These are phyloP conservation scores for Trichosporon asahii DNA, from an alignment of 1,284 basidiomycete genomes.

Conservation along the genomic window DNA sequence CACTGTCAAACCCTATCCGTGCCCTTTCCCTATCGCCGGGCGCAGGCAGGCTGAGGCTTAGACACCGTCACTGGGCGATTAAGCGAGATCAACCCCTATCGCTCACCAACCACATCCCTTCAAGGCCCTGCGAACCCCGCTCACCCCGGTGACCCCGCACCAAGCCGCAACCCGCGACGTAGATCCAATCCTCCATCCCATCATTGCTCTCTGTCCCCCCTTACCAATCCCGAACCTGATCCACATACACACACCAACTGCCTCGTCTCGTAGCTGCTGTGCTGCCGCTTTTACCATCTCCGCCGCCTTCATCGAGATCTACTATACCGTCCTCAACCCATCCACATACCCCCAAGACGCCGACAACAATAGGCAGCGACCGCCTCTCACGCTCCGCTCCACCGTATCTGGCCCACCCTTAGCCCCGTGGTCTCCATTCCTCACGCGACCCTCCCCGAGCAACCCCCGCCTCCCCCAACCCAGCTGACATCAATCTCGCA, in stretches of 20 bases:
- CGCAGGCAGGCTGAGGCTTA: neutral
- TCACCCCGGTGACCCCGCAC: neutral
- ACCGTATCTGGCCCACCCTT: slow-evolving; percentile 8
- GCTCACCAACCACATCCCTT: slow-evolving; percentile 2
- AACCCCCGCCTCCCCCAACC: neutral
- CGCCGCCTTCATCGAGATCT: neutral
- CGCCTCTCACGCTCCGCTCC: slow-evolving; percentile 8
- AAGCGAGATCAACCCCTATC: slow-evolving; percentile 6
- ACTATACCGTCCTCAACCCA: neutral
- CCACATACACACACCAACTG: neutral
- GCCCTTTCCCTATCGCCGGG: neutral
- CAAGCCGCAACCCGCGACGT: neutral
- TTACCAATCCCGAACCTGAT: neutral
- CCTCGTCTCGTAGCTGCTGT: neutral
- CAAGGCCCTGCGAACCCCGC: neutral
- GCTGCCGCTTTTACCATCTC: neutral
- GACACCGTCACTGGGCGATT: slow-evolving; percentile 4
- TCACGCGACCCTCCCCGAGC: slow-evolving; percentile 9
- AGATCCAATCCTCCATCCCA: slow-evolving; percentile 1
- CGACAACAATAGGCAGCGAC: neutral
- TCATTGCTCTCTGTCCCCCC: neutral
- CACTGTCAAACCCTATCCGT: neutral
- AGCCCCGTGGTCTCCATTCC: slow-evolving; percentile 3
- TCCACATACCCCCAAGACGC: neutral
- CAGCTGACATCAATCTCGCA: neutral